Evolutionary conservation across 768 basidiomycete species (phyloP).

Genomic region (Tephrocybe sp.): DNA sequence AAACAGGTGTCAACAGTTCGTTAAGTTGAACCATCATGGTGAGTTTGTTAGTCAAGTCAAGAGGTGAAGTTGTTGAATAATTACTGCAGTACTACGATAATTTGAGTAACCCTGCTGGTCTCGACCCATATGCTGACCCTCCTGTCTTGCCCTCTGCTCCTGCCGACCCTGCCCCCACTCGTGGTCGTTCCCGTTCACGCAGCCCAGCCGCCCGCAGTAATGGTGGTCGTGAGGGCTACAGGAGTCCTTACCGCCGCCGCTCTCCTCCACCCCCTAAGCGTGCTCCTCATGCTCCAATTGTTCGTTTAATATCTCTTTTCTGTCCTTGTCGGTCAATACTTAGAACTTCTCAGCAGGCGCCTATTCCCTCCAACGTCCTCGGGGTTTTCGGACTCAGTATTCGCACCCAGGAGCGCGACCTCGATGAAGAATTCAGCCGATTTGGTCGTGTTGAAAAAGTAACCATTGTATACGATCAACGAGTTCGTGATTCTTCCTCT

Average conservation of each 20-base stretch:
- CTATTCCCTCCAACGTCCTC: slow-evolving; percentile 83
- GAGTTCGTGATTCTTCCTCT: slow-evolving; percentile 53
- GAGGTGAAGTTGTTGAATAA: slow-evolving; percentile 9
- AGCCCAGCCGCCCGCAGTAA: slow-evolving; percentile 54
- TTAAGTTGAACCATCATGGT: slow-evolving; percentile 72
- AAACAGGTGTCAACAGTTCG: slow-evolving; percentile 45
- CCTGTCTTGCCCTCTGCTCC: slow-evolving; percentile 50
- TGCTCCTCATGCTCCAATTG: slow-evolving; percentile 71
- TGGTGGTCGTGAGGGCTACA: slow-evolving; percentile 45
- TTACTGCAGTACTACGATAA: slow-evolving; percentile 51
- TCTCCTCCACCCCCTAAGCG: slow-evolving; percentile 62
- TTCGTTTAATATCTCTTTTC: slow-evolving; percentile 36
- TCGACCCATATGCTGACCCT: slow-evolving; percentile 82
- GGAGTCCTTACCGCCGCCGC: slow-evolving; percentile 58
- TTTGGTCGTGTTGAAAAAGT: slow-evolving; percentile 93
- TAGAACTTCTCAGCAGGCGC: slow-evolving; percentile 61
- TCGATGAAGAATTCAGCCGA: slow-evolving; percentile 91
- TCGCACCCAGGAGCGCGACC: slow-evolving; percentile 87
- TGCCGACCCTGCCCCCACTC: slow-evolving; percentile 52
- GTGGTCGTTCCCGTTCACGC: slow-evolving; percentile 75
- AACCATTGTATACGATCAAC: slow-evolving; percentile 94
- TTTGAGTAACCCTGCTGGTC: slow-evolving; percentile 52
- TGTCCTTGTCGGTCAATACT: slow-evolving; percentile 22
- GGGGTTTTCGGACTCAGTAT: slow-evolving; percentile 99
- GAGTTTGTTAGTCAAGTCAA: slow-evolving; percentile 26